Conservation (phyloP, 352 stramenopile species). For the Globisporangium alternatum region DNA sequence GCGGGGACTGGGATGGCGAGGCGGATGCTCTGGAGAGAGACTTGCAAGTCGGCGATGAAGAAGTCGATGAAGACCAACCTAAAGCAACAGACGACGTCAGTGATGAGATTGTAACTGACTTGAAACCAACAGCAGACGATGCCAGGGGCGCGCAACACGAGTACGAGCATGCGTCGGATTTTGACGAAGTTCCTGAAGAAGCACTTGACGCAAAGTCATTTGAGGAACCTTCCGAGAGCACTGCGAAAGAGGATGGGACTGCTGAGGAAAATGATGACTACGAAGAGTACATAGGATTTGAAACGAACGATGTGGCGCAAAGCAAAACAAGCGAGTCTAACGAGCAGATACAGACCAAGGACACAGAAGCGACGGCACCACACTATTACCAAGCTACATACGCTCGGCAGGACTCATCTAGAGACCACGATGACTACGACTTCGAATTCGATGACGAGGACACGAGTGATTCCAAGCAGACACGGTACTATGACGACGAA, state of each 20-base stretch:
- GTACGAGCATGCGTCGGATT: conserved; percentile 4
- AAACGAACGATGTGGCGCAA: background rate
- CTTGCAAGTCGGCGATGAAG: background rate
- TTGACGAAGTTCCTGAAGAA: background rate
- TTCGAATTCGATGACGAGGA: background rate
- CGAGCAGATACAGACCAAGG: background rate
- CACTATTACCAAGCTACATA: background rate
- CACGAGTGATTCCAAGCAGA: background rate
- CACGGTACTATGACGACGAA: background rate
- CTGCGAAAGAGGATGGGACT: background rate
- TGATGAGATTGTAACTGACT: background rate
- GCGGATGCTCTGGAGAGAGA: background rate
- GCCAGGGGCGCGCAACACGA: background rate
- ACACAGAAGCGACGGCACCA: background rate
- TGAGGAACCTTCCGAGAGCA: background rate
- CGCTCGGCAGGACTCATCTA: background rate
- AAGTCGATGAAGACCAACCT: background rate
- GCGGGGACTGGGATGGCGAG: background rate
- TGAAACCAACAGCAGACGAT: background rate
- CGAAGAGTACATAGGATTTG: background rate
- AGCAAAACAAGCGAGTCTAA: background rate
- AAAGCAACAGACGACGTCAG: background rate
- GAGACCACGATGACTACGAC: background rate
- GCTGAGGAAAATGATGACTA: background rate
- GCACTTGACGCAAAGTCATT: background rate